A percentile compares a stretch with the other conserved stretches of the same genome.
These are phyloP conservation scores for Aspergillus sp. DNA, from an alignment of 2,329 filamentous ascomycete species.

Conservation along the genomic window DNA sequence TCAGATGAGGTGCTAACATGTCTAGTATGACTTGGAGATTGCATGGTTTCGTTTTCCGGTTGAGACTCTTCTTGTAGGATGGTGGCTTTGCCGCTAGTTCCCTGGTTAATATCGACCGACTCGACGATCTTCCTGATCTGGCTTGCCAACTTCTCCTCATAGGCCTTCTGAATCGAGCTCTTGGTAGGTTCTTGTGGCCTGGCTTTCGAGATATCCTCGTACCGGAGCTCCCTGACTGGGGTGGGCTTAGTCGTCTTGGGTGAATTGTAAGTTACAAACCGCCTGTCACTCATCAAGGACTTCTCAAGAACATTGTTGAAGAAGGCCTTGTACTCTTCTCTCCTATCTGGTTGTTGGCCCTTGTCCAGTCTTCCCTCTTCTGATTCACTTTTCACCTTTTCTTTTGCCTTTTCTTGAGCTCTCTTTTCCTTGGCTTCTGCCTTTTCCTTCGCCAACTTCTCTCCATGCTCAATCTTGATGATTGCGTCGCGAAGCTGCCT, in stretches of 20 bases:
- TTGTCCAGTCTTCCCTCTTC: neutral
- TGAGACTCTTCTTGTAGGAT: neutral
- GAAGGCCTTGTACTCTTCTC: neutral
- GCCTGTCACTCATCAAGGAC: neutral
- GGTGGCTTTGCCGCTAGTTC: too few relatives aligned
- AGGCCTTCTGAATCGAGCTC: too few relatives aligned
- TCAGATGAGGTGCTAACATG: neutral
- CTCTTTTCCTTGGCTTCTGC: too few relatives aligned
- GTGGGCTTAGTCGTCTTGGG: neutral
- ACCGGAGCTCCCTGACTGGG: too few relatives aligned
- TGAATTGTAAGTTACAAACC: neutral
- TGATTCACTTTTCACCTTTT: neutral
- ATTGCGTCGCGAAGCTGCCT: too few relatives aligned
- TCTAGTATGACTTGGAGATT: slow-evolving; percentile 2
- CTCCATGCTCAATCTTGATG: too few relatives aligned
- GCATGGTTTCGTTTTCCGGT: slow-evolving; percentile 6
- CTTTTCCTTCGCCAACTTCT: too few relatives aligned
- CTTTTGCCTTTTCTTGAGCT: neutral
- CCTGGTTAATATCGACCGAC: too few relatives aligned
- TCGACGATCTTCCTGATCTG: too few relatives aligned
- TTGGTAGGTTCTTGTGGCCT: too few relatives aligned
- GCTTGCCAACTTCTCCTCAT: too few relatives aligned
- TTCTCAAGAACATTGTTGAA: neutral
- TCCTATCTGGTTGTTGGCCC: neutral
- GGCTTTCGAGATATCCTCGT: too few relatives aligned